Base-by-base conservation (phyloP, 352 stramenopile species). In the Globisporangium abappressorium region DNA sequence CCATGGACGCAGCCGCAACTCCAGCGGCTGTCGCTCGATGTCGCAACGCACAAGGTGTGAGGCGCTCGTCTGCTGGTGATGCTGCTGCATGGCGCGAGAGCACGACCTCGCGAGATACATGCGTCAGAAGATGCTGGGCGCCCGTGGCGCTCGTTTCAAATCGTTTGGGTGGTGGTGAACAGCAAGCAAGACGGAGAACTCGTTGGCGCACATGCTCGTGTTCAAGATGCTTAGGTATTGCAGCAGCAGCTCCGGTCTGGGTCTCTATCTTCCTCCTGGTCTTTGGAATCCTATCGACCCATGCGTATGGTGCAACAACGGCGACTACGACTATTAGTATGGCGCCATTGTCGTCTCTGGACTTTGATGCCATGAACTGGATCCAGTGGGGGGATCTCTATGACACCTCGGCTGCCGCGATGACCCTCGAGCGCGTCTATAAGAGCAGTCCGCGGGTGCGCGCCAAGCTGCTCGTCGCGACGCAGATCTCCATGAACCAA, bases 381-480 rank as follows among this genome's bases (percentile, higher is more conserved):
- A 15, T 3, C 2, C 56, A 70, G 14, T 70, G 64, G 64, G 28
- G 41, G 0, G 30, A 47, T 15, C 56, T 70, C 15, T 47, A 70
- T 24, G 26, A 65, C 24, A 15, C 43, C 14, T 56, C 43, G 9
- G 28, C 46, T 1, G 41, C 66, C 0, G 30, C 64, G 0, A 49
- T 70, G 57, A 55, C 68, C 30, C 67, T 76, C 6, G 28, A 67
- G 26, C 26, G 57, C 38, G 62, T 80, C 24, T 80, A 75, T n/a
- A 63, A 47, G 8, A 30, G 34, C n/a, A 62, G 51, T 6, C 70
- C 74, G 0, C 74, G 71, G 3, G 60, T 80, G 7, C 74, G 70
- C 22, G 66, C 55, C n/a, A 80, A 80, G 65, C 33, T 80, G 6
- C 28, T 71, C 14, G 65, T 77, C 15, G 64, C 70, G 8, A 67